phyloP scores from a whole-genome alignment of 331 rosid genomes.

The Rhamnella rubrinervis region DNA sequence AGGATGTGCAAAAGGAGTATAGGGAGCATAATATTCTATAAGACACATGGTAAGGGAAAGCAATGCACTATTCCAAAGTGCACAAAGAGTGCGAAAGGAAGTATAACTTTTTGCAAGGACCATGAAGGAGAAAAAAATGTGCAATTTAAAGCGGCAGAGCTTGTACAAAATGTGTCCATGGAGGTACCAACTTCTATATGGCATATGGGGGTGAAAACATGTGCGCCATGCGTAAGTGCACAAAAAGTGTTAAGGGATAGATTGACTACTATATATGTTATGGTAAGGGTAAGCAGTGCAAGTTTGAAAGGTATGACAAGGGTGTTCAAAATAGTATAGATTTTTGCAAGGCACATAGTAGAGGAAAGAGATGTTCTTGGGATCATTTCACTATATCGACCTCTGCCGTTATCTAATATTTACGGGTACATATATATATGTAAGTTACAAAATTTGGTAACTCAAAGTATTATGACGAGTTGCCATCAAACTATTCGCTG shows the following conservation, averaged over 20 bases:
- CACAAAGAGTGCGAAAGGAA: slow-evolving; percentile 94
- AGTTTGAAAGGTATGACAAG: slow-evolving; percentile 76
- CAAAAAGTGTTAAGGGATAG: slow-evolving; percentile 90
- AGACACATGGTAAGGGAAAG: slow-evolving; percentile 96
- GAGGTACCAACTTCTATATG: slow-evolving; percentile 90
- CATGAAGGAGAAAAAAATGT: slow-evolving; percentile 96
- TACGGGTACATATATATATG: too few relatives aligned
- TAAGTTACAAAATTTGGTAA: too few relatives aligned
- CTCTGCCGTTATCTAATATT: too few relatives aligned
- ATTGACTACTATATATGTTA: slow-evolving; percentile 92
- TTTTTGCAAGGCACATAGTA: slow-evolving; percentile 97
- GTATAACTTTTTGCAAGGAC: slow-evolving; percentile 88
- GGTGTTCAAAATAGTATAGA: slow-evolving; percentile 94
- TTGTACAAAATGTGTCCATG: slow-evolving; percentile 89
- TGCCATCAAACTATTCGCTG: too few relatives aligned
- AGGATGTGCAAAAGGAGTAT: slow-evolving; percentile 92
- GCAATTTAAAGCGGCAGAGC: slow-evolving; percentile 75
- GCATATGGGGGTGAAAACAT: slow-evolving; percentile 98
- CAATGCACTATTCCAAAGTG: slow-evolving; percentile 87
- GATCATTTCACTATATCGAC: slow-evolving; percentile 36
- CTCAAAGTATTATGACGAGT: too few relatives aligned
- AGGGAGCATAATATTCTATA: slow-evolving; percentile 95
- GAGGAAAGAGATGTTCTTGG: slow-evolving; percentile 97
- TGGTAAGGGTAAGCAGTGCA: slow-evolving; percentile 94
- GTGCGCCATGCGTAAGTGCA: slow-evolving; percentile 80